phyloP scores from a whole-genome alignment of 768 basidiomycete genomes.

The Phlebiopsis flavidoalba region DNA sequence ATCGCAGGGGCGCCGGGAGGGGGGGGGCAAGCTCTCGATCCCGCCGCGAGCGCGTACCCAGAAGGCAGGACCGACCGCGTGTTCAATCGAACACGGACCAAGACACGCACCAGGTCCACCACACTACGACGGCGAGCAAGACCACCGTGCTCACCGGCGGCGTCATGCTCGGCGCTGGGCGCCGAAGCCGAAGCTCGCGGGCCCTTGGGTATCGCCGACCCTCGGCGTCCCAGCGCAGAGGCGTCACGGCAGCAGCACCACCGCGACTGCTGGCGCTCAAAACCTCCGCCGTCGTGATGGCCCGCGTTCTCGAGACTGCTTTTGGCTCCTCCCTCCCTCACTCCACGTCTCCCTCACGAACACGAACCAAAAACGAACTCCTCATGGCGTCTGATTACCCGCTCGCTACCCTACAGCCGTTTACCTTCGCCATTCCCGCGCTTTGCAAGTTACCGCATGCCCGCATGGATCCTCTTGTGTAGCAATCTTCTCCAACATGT shows the following conservation, averaged over 20 bases:
- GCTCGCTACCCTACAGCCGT: slow-evolving; percentile 9
- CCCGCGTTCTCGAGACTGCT: not conserved
- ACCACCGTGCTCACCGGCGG: slow-evolving; percentile 85
- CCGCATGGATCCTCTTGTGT: slow-evolving; percentile 23
- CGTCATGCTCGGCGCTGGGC: slow-evolving; percentile 72
- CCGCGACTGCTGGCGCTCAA: slow-evolving; percentile 53
- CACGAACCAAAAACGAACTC: slow-evolving; percentile 4
- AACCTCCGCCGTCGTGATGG: slow-evolving; percentile 41
- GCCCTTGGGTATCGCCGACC: slow-evolving; percentile 34
- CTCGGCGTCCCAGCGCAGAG: slow-evolving; percentile 24
- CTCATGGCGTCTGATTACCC: slow-evolving; percentile 2
- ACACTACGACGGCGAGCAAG: slow-evolving; percentile 86
- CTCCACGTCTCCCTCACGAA: slow-evolving; percentile 7
- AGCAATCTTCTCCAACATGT: slow-evolving; percentile 19
- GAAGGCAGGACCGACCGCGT: slow-evolving; percentile 67
- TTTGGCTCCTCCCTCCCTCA: too few relatives aligned
- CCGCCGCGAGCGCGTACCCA: slow-evolving; percentile 64
- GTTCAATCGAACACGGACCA: slow-evolving; percentile 67
- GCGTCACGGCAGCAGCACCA: slow-evolving; percentile 13
- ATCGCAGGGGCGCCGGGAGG: too few relatives aligned
- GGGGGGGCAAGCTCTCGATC: slow-evolving; percentile 54
- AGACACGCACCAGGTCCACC: slow-evolving; percentile 75
- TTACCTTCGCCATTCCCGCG: not conserved
- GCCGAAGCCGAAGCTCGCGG: slow-evolving; percentile 18
- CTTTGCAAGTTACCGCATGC: too few relatives aligned